Percentiles rank a stretch among this genome's conserved stretches.
These are phyloP conservation scores for Lyophyllum shimeji DNA, from an alignment of 768 basidiomycete species.

Conservation along the genomic window DNA sequence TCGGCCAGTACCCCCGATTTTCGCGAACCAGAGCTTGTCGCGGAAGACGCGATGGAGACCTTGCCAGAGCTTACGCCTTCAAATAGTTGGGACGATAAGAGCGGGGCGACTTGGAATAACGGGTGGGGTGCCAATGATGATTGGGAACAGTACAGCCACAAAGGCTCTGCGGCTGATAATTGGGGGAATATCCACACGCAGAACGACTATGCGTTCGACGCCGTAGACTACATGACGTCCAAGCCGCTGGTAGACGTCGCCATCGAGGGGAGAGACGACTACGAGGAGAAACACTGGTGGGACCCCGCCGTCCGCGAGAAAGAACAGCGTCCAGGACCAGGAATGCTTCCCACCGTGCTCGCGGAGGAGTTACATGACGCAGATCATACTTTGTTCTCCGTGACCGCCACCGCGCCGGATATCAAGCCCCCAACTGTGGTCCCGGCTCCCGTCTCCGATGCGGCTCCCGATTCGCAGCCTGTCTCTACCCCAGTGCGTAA, in stretches of 20 bases:
- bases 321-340: conserved; percentile 62
- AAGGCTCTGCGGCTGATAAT: neutral
- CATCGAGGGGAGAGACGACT: conserved; percentile 60
- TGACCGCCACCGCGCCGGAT: conserved; percentile 38
- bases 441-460: neutral
- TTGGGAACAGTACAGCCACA: conserved; percentile 1
- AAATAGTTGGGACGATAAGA: conserved; percentile 2
- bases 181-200: conserved; percentile 15
- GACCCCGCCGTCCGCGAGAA: conserved; percentile 45
- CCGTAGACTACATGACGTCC: conserved; percentile 18
- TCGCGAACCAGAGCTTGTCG: conserved; percentile 57
- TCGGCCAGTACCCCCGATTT: conserved; percentile 33
- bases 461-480: neutral
- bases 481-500: conserved; percentile 5
- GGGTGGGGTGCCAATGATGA: neutral
- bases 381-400: conserved; percentile 69
- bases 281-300: conserved; percentile 75
- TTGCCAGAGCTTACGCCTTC: conserved; percentile 33
- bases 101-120: neutral
- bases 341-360: conserved; percentile 67
- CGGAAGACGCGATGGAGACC: conserved; percentile 36
- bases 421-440: conserved; percentile 7
- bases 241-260: conserved; percentile 28
- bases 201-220: conserved; percentile 15
- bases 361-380: conserved; percentile 70